Evolutionary conservation across 1,284 basidiomycete species (phyloP).

Genomic region (Xerocomus minutiporus): DNA sequence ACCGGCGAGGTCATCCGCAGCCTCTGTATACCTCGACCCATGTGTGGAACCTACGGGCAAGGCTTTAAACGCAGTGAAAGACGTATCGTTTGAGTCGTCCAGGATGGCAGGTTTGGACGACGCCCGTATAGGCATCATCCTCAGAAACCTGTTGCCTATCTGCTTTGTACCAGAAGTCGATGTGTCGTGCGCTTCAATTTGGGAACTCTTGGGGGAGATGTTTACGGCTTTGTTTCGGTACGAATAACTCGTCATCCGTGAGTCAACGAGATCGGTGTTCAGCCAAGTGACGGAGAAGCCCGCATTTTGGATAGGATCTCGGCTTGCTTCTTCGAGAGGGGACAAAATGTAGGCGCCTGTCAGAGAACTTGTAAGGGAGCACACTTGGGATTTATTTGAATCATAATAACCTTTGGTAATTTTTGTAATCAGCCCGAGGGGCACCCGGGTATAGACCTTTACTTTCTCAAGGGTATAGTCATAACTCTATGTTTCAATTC

Average conservation of each 20-base stretch:
- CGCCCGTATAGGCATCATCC: constrained; percentile 4
- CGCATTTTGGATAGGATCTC: constrained; percentile 81
- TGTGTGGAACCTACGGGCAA: constrained; percentile 64
- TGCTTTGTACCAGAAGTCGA: constrained; percentile 16
- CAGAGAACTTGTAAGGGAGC: constrained; percentile 2
- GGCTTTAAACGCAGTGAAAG: constrained; percentile 73
- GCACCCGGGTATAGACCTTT: constrained; percentile 84
- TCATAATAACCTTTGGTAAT: constrained; percentile 68
- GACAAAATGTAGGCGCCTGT: constrained; percentile 87
- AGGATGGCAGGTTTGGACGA: constrained; percentile 30
- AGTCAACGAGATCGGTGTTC: constrained; percentile 57
- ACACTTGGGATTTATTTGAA: not conserved
- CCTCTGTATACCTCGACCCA: constrained; percentile 52
- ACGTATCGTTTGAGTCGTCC: constrained; percentile 31
- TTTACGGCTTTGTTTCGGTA: constrained; percentile 60
- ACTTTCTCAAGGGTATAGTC: constrained; percentile 91
- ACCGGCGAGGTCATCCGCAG: constrained; percentile 55
- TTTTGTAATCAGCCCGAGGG: constrained; percentile 77
- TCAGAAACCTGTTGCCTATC: constrained; percentile 15
- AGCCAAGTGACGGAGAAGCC: constrained; percentile 80
- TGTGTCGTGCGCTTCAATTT: constrained; percentile 9
- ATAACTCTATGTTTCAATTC: constrained; percentile 57
- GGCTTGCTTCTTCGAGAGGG: constrained; percentile 83
- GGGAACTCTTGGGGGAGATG: constrained; percentile 19
- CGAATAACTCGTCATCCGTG: constrained; percentile 79